Percentiles rank a stretch among this genome's conserved stretches.
Evolutionary conservation across 345 rosid genomes (phyloP).

Genomic region (Eucalyptus sp.): DNA sequence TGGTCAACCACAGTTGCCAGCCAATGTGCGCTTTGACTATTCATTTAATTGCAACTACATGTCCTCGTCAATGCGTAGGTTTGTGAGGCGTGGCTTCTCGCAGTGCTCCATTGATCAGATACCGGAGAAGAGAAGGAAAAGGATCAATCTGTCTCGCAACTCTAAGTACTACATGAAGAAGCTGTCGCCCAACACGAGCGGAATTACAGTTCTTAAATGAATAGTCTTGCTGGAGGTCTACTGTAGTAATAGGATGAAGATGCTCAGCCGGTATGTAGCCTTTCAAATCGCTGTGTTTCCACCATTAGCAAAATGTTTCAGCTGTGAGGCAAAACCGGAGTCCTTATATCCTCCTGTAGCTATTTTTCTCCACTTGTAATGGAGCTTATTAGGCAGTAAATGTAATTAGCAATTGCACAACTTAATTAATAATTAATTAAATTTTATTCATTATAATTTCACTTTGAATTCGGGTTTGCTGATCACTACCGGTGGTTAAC

Average conservation of each 20-base stretch:
- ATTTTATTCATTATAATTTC: not conserved
- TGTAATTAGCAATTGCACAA: not conserved
- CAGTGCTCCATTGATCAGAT: conserved; percentile 65
- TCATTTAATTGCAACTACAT: not conserved
- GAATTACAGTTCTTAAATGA: conserved; percentile 22
- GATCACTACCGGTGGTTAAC: not conserved
- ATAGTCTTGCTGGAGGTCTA: not conserved
- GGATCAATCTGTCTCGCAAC: conserved; percentile 63
- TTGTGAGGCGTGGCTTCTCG: conserved; percentile 67
- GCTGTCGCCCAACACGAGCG: conserved; percentile 65
- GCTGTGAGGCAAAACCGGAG: not conserved
- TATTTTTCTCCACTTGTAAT: not conserved
- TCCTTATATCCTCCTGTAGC: not conserved
- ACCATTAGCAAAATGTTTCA: not conserved
- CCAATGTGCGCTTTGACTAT: not conserved
- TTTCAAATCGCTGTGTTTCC: not conserved
- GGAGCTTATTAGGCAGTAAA: not conserved
- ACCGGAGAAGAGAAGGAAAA: conserved; percentile 61
- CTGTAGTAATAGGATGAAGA: not conserved
- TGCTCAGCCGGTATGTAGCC: not conserved
- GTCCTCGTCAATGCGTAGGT: conserved; percentile 25
- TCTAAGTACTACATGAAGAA: conserved; percentile 84
- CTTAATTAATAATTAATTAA: not conserved
- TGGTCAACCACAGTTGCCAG: not conserved
- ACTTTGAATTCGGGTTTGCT: not conserved